Conservation (phyloP, 192 early-diverging fungal genomes). For the Cetraspora pellucida region DNA sequence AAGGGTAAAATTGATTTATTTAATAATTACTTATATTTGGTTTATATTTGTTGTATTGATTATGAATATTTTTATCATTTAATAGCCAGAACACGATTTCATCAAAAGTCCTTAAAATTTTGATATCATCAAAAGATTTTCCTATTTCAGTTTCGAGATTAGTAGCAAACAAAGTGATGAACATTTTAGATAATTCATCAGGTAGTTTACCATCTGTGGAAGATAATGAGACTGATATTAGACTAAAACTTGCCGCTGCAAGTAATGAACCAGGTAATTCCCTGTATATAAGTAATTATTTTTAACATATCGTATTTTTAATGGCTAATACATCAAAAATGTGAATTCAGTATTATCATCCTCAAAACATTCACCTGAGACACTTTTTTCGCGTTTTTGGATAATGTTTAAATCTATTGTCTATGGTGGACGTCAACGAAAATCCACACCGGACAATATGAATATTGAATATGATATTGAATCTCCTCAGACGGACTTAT, state of each 20-base stretch:
- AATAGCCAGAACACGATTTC: neutral
- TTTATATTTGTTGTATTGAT: neutral
- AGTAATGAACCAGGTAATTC: neutral
- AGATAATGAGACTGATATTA: neutral
- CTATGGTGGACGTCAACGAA: slow-evolving; percentile 4
- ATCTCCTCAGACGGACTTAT: neutral
- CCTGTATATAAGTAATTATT: no score
- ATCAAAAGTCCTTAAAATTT: neutral
- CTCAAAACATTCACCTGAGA: slow-evolving; percentile 19
- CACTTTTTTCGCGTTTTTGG: slow-evolving; percentile 5
- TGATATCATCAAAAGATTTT: slow-evolving; percentile 7
- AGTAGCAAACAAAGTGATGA: neutral
- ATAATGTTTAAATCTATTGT: slow-evolving; percentile 20
- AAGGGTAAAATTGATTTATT: slow-evolving; percentile 25
- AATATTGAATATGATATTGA: neutral
- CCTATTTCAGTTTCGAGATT: slow-evolving; percentile 4
- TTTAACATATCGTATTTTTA: no score
- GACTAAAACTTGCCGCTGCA: no score
- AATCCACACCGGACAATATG: neutral
- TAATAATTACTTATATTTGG: no score
- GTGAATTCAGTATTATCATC: neutral
- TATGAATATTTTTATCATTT: neutral
- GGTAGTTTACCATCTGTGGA: neutral
- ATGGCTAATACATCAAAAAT: neutral
- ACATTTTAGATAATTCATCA: neutral